phyloP scores from a whole-genome alignment of 129 eudicot genomes.

The Glebionis coronaria region DNA sequence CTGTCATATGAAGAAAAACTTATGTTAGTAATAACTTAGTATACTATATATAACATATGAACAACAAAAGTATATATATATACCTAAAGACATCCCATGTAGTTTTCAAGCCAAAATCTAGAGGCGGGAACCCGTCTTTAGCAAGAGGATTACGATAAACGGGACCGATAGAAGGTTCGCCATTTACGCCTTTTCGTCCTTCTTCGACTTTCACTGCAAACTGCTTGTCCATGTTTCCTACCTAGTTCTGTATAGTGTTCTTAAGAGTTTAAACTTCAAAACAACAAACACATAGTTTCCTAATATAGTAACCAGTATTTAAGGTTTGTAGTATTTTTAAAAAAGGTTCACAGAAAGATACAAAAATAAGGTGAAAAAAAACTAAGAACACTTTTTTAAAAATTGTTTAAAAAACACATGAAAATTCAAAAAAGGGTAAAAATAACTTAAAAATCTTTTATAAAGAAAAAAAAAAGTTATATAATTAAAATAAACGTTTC shows the following conservation, averaged over 20 bases:
- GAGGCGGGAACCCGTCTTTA: slow-evolving; percentile 68
- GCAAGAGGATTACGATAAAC: slow-evolving; percentile 62
- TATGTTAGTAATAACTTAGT: background rate
- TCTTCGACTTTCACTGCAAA: slow-evolving; percentile 72
- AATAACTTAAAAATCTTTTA: no score
- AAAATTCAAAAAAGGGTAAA: slow-evolving; percentile 14
- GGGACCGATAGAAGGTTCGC: slow-evolving; percentile 83
- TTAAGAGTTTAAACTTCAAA: background rate
- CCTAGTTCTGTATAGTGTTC: slow-evolving; percentile 2
- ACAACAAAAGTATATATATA: background rate
- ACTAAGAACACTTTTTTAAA: background rate
- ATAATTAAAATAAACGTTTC: no score
- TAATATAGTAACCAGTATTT: background rate
- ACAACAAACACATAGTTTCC: background rate
- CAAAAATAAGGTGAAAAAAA: background rate
- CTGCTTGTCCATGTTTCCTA: slow-evolving; percentile 34
- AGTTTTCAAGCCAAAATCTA: slow-evolving; percentile 47
- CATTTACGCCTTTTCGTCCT: slow-evolving; percentile 69
- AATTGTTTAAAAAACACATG: background rate
- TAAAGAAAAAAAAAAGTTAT: no score
- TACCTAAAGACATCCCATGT: slow-evolving; percentile 90
- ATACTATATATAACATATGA: background rate
- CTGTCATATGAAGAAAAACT: slow-evolving; percentile 33
- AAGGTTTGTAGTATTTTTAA: background rate
- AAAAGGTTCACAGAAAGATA: background rate